These are phyloP conservation scores for Fusarium buxicola DNA, from an alignment of 2,329 filamentous ascomycete genomes.

Conservation along the genomic window DNA sequence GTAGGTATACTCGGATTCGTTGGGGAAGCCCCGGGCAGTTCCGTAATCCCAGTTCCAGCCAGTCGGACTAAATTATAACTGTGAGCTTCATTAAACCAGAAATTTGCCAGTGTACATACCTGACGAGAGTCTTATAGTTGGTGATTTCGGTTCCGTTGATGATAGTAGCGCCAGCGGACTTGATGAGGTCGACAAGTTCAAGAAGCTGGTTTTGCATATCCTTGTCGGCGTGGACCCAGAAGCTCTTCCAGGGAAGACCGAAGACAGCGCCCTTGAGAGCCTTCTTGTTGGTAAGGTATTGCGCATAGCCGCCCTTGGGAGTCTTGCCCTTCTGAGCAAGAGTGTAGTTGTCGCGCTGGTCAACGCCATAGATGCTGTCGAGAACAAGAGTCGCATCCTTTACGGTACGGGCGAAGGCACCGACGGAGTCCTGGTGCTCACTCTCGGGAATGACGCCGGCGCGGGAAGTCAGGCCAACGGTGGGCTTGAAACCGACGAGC, in stretches of 20 bases:
- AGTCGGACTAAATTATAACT: slow-evolving; percentile 54
- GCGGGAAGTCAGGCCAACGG: slow-evolving; percentile 77
- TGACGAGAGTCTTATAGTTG: slow-evolving; percentile 70
- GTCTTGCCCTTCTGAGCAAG: slow-evolving; percentile 65
- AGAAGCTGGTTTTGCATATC: slow-evolving; percentile 67
- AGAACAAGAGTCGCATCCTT: slow-evolving; percentile 75
- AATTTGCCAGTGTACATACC: background rate
- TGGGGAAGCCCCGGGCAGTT: slow-evolving; percentile 68
- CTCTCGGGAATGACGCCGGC: slow-evolving; percentile 73
- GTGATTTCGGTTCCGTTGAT: slow-evolving; percentile 78
- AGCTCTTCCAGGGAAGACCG: slow-evolving; percentile 77
- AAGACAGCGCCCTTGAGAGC: slow-evolving; percentile 72
- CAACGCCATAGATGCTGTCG: slow-evolving; percentile 75
- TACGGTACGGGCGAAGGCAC: slow-evolving; percentile 74
- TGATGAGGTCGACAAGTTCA: slow-evolving; percentile 61
- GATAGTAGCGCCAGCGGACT: slow-evolving; percentile 72
- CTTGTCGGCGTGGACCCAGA: slow-evolving; percentile 72
- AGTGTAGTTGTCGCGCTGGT: slow-evolving; percentile 74
- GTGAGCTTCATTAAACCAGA: no score
- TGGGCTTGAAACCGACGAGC: slow-evolving; percentile 80
- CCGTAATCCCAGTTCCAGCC: slow-evolving; percentile 84
- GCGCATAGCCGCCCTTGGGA: slow-evolving; percentile 66
- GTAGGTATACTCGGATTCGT: slow-evolving; percentile 79
- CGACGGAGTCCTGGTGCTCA: slow-evolving; percentile 76
- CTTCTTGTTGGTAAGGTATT: slow-evolving; percentile 65